A percentile compares a stretch with the other conserved stretches of the same genome.
These are phyloP conservation scores for Trypethelium eluteriae DNA, from an alignment of 495 filamentous ascomycete species.

Conservation along the genomic window DNA sequence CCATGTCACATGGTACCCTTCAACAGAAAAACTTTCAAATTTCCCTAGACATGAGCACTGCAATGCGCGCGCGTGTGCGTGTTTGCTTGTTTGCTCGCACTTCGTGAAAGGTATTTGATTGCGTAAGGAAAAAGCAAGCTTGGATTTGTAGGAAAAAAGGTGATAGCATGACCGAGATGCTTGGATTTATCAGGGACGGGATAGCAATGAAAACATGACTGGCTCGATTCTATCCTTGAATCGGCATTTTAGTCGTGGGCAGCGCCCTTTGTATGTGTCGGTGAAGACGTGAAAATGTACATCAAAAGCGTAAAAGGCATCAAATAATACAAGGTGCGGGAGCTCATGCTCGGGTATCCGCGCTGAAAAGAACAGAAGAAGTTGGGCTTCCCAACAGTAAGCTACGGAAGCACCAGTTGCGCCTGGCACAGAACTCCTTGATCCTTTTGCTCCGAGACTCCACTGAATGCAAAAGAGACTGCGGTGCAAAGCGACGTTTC, in stretches of 20 bases:
- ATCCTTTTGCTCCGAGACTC: constrained; percentile 3
- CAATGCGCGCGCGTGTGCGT: not conserved
- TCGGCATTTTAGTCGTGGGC: not conserved
- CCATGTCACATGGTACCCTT: not conserved
- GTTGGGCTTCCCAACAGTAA: not conserved
- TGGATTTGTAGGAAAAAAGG: not conserved
- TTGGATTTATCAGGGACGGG: not conserved
- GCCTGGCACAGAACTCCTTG: constrained; percentile 1
- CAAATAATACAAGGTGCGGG: constrained; percentile 10
- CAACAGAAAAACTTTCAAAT: not conserved
- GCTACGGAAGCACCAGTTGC: not conserved
- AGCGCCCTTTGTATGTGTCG: not conserved
- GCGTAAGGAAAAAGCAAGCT: not conserved
- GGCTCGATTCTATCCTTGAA: not conserved
- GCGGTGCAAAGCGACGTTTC: not conserved
- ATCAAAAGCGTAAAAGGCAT: constrained; percentile 1
- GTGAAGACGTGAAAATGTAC: not conserved
- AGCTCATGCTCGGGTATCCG: constrained; percentile 10
- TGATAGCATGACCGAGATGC: not conserved
- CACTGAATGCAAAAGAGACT: not conserved
- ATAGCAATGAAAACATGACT: constrained; percentile 5
- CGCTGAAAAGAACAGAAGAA: constrained; percentile 7
- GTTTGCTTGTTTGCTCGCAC: not conserved
- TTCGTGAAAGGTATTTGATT: not conserved
- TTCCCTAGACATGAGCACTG: constrained; percentile 1